phyloP scores from a whole-genome alignment of 2,329 filamentous ascomycete species.

The Fusarium sp. region DNA sequence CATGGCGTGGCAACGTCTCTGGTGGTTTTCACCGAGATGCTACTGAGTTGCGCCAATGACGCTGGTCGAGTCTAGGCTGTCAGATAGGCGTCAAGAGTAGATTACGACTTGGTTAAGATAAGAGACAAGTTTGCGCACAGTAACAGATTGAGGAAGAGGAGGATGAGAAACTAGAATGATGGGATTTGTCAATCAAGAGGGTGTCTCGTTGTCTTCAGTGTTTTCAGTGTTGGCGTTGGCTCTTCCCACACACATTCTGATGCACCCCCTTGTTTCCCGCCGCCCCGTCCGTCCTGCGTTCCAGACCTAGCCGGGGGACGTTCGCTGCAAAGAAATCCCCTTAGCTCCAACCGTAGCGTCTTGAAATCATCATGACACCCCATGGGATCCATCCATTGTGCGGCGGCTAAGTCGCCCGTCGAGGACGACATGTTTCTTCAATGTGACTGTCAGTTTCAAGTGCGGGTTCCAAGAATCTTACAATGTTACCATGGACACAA shows the following conservation, averaged over 20 bases:
- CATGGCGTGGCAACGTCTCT: slow-evolving; percentile 45
- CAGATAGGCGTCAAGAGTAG: not conserved
- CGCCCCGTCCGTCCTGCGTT: not conserved
- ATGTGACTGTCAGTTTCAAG: not conserved
- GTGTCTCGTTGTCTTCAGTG: not conserved
- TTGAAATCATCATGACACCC: not conserved
- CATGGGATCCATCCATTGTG: not conserved
- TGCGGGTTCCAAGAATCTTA: not conserved
- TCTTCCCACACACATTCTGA: not conserved
- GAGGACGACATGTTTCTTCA: not conserved
- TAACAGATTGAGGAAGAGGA: not conserved
- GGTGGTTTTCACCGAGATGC: not conserved
- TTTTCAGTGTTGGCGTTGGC: not conserved
- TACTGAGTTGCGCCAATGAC: not conserved
- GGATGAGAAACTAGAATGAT: not conserved
- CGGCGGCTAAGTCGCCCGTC: not conserved
- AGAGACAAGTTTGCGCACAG: not conserved
- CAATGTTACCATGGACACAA: not conserved
- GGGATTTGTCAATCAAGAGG: not conserved
- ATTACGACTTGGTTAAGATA: not conserved
- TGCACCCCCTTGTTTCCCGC: slow-evolving; percentile 4
- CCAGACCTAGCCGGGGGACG: not conserved
- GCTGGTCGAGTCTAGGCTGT: not conserved
- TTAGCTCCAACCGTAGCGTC: slow-evolving; percentile 3
- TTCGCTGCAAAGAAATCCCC: not conserved